Evolutionary conservation across 2,329 filamentous ascomycete genomes (phyloP), one percentile per base, ranked within the genome.

Genomic region (Arthroderma sp.): DNA sequence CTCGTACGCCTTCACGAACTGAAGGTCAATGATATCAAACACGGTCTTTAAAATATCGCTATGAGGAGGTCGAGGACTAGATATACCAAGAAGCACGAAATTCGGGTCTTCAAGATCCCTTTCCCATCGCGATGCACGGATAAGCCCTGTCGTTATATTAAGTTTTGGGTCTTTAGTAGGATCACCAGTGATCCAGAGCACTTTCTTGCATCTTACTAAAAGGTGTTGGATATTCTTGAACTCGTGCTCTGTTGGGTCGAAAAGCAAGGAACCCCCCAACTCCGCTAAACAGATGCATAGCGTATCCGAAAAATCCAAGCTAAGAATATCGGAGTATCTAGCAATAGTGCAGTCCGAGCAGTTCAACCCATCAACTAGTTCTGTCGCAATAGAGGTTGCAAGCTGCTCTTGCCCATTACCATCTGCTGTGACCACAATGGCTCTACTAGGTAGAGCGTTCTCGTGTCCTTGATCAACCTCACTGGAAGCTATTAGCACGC

Each of bases 171-270:
- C 46, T 9, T 52, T 38, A 29, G 52, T 47, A 0, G 53, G 47
- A 33, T 59, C 58, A 1, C 50, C 52, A 2, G 61, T 64, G 22
- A 65, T 47, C 63, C 63, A 66, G 5, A 66, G 48, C 7, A 64
- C 43, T 0, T 50, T 49, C 42, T 50, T 49, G 48, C 49, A 53
- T 5, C 47, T 55, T 7, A 55, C 48, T 30, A 63, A 47, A 9
- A 61, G 38, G 6, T 55, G 52, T 6, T 53, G 53, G 38, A 61
- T 48, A 11, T 44, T 49, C 5, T 49, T 51, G 47, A 58, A 59
- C 42, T 55, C 54, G 10, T 47, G 42, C 4, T 54, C 49, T 6
- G 50, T 53, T 28, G 55, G 50, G 8, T 51, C 46, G 30, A 45
- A 41, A 6, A 57, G 48, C 29, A 52, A 40, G 4, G 55, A 47